phyloP scores from a whole-genome alignment of 2,329 filamentous ascomycete genomes.

The Hirsutella thompsonii region DNA sequence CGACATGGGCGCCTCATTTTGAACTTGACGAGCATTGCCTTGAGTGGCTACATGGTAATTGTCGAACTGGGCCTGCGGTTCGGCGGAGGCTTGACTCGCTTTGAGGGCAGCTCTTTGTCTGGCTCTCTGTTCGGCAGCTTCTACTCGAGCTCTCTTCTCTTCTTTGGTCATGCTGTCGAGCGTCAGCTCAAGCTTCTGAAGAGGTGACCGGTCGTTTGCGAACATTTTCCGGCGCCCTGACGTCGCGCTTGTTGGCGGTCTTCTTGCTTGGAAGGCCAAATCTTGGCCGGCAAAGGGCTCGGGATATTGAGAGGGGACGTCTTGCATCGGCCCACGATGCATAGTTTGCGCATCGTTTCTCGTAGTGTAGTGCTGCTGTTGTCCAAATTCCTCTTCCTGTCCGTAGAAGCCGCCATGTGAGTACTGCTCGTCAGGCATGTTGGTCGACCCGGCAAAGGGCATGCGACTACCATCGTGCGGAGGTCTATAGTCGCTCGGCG shows the following conservation, averaged over 20 bases:
- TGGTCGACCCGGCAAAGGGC: slow-evolving; percentile 3
- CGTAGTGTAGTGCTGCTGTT: slow-evolving; percentile 6
- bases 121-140: slow-evolving; percentile 66
- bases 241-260: slow-evolving; percentile 23
- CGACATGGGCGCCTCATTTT: neutral
- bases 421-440: too few species aligned
- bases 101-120: slow-evolving; percentile 44
- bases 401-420: too few species aligned
- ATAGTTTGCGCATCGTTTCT: slow-evolving; percentile 3
- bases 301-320: slow-evolving; percentile 11
- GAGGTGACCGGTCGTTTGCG: slow-evolving; percentile 73
- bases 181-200: slow-evolving; percentile 86
- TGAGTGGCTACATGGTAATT: slow-evolving; percentile 9
- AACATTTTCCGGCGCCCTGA: slow-evolving; percentile 42
- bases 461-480: slow-evolving; percentile 22
- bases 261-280: slow-evolving; percentile 18
- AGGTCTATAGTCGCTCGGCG: slow-evolving; percentile 43
- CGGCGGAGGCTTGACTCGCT: slow-evolving; percentile 12
- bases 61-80: slow-evolving; percentile 9
- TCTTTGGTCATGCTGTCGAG: slow-evolving; percentile 91
- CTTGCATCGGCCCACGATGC: slow-evolving; percentile 7
- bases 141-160: slow-evolving; percentile 75
- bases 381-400: too few species aligned
- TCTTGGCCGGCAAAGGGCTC: slow-evolving; percentile 10
- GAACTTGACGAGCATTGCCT: neutral